Evolutionary conservation across 768 basidiomycete species (phyloP).

Genomic region (Russula olivacea): DNA sequence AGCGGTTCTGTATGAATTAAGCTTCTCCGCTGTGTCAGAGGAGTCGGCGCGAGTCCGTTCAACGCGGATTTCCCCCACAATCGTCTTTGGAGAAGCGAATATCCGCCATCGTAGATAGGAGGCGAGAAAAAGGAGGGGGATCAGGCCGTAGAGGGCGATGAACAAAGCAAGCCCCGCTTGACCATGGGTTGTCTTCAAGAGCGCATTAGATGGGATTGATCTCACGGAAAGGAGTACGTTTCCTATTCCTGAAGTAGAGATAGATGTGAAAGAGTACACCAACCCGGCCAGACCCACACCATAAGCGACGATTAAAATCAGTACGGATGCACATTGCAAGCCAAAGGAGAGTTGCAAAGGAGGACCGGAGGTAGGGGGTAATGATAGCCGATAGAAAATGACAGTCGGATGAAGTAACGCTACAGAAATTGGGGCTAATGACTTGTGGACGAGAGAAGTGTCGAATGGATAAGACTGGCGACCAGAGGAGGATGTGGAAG

Average conservation of each 20-base stretch:
- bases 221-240: slow-evolving; percentile 30
- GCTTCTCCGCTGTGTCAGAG: slow-evolving; percentile 39
- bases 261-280: slow-evolving; percentile 56
- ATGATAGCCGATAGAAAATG: slow-evolving; percentile 39
- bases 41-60: slow-evolving; percentile 34
- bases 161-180: slow-evolving; percentile 62
- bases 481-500: slow-evolving; percentile 16
- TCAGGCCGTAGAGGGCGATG: slow-evolving; percentile 48
- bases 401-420: slow-evolving; percentile 41
- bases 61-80: slow-evolving; percentile 14
- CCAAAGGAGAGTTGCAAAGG: slow-evolving; percentile 26
- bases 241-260: slow-evolving; percentile 29
- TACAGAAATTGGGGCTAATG: slow-evolving; percentile 44
- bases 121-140: slow-evolving; percentile 39
- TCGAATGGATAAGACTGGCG: slow-evolving; percentile 30
- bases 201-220: slow-evolving; percentile 28
- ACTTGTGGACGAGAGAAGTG: slow-evolving; percentile 44
- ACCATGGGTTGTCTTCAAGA: slow-evolving; percentile 58
- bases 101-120: slow-evolving; percentile 25
- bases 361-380: slow-evolving; percentile 32
- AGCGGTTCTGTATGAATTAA: slow-evolving; percentile 26
- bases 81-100: slow-evolving; percentile 6
- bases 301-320: slow-evolving; percentile 45
- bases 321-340: slow-evolving; percentile 35
- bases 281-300: slow-evolving; percentile 59